phyloP scores from a whole-genome alignment of 2,329 filamentous ascomycete species.

The Gremmenia infestans region DNA sequence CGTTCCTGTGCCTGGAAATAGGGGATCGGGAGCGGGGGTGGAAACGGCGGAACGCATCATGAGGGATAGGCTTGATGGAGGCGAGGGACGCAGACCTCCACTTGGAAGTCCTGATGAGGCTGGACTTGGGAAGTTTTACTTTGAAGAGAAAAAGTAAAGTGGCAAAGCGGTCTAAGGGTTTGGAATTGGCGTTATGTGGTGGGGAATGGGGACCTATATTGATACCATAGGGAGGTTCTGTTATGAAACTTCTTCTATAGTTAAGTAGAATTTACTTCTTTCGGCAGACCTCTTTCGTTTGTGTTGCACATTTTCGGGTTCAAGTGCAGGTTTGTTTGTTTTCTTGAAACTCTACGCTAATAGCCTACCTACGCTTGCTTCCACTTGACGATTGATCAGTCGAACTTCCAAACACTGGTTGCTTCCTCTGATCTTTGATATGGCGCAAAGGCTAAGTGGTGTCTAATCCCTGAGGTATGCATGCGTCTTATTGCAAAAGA shows the following conservation, averaged over 20 bases:
- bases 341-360: neutral
- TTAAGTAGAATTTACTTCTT: neutral
- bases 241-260: neutral
- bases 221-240: neutral
- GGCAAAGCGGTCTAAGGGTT: neutral
- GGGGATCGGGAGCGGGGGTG: conserved; percentile 9
- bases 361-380: neutral
- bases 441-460: too few relatives aligned
- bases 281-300: neutral
- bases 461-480: too few relatives aligned
- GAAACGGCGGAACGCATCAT: conserved; percentile 63
- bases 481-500: too few relatives aligned
- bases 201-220: neutral
- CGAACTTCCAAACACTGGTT: too few relatives aligned
- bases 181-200: neutral
- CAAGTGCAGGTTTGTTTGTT: neutral
- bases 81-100: conserved; percentile 36
- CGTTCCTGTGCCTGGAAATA: conserved; percentile 8
- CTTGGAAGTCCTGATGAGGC: conserved; percentile 42
- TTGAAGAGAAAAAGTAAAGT: conserved; percentile 44
- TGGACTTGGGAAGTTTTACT: conserved; percentile 54
- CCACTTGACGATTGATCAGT: too few relatives aligned
- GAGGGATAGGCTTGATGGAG: conserved; percentile 52
- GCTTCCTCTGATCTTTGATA: too few relatives aligned
- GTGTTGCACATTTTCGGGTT: neutral